Evolutionary conservation across 495 filamentous ascomycete genomes (phyloP), one percentile per base, ranked within the genome.

Genomic region (Penicillium crystallinum): DNA sequence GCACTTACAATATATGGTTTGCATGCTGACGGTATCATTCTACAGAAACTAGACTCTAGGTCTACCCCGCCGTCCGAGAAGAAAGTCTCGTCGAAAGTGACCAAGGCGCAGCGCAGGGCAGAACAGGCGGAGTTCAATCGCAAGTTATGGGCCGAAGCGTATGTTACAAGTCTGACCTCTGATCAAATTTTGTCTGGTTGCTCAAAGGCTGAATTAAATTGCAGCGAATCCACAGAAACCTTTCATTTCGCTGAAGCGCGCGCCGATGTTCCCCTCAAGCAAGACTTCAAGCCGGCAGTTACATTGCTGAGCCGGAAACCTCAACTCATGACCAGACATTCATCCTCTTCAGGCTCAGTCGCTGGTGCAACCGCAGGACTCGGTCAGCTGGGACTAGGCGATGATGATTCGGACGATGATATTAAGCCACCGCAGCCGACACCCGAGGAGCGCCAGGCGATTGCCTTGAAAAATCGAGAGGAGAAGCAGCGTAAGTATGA

Each of bases 401-500:
- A 87, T 4, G 83, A 86, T 46, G 78, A 80, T 41, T 81, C 81
- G 40, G 87, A 90, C 15, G 86, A 89, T 6, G 80, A 82, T 11
- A 70, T 68, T 39, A 81, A 77, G 47, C 68, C 74, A 23, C 64
- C 65, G n/a, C 75, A 81, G 49, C 78, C 84, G 19, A 86, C 81
- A 0, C 70, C 79, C 5, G 87, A 90, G 49, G 86, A 96, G 70
- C 80, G 88, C 29, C 79, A 84, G 47, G 75, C 81, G 11, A 84
- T 85, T 54, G 84, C 90, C 31, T 77, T 88, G 68, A 77, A 79
- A 45, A 89, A 95, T 56, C 77, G 80, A 4, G 90, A 95, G 59
- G 90, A 95, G 69, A 95, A 91, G 74, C 85, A 92, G 71, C 83
- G 83, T 42, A 87, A 85, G 42, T 96, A 96, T 64, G 85, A 91